phyloP scores from a whole-genome alignment of 495 filamentous ascomycete species.

The Apiosordaria backusii region DNA sequence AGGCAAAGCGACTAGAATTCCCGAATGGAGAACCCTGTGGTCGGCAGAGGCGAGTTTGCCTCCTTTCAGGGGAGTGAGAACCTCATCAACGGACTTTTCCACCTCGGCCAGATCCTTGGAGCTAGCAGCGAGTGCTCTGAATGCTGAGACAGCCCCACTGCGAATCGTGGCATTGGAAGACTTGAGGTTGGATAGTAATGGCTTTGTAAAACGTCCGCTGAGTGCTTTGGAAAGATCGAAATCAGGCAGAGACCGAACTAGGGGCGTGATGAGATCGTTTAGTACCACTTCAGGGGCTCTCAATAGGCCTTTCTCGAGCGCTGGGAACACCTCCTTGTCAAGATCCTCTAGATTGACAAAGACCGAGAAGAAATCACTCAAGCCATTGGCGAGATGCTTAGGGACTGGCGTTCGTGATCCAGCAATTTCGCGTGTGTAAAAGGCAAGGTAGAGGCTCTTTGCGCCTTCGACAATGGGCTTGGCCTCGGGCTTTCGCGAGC shows the following conservation, averaged over 20 bases:
- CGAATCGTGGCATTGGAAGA: slow-evolving; percentile 78
- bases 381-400: slow-evolving; percentile 62
- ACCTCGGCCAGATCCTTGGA: slow-evolving; percentile 56
- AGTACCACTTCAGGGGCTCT: slow-evolving; percentile 88
- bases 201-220: slow-evolving; percentile 69
- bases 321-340: slow-evolving; percentile 67
- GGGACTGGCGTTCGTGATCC: slow-evolving; percentile 72
- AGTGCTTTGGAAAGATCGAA: slow-evolving; percentile 77
- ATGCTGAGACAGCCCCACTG: slow-evolving; percentile 68
- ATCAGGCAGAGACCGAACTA: slow-evolving; percentile 64
- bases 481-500: slow-evolving; percentile 58
- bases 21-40: slow-evolving; percentile 73
- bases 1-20: slow-evolving; percentile 66
- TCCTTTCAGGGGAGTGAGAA: slow-evolving; percentile 71
- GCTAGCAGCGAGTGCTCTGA: slow-evolving; percentile 57
- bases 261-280: slow-evolving; percentile 64
- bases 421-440: slow-evolving; percentile 81
- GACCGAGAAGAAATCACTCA: slow-evolving; percentile 76
- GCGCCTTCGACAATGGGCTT: slow-evolving; percentile 57
- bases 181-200: slow-evolving; percentile 80
- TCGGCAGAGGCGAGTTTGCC: slow-evolving; percentile 78
- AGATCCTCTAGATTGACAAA: slow-evolving; percentile 77
- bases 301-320: slow-evolving; percentile 82
- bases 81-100: slow-evolving; percentile 66
- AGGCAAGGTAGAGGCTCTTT: slow-evolving; percentile 70